Evolutionary conservation across 495 filamentous ascomycete species (phyloP), one percentile per base, ranked within the genome.

Genomic region (Penicillium salamii): DNA sequence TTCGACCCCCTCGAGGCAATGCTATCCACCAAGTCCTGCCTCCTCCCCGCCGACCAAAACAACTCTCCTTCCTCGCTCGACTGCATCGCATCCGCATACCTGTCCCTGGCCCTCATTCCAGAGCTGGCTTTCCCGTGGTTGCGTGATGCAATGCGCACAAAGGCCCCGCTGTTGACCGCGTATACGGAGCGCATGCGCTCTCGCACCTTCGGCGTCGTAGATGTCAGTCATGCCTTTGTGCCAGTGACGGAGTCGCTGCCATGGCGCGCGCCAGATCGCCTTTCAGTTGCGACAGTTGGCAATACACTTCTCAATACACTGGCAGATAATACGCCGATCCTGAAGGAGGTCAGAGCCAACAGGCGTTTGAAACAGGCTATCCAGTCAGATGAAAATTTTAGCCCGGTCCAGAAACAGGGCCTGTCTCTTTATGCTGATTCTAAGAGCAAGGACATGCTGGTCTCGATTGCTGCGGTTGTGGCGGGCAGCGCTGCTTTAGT

Each of bases 21-120:
- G 40, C 74, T 90, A 5, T 78, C 71, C 7, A 51, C 66, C n/a
- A 83, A 81, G 57, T 33, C 58, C 8, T 84, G 74, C 55, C 63
- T 87, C 14, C 69, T 91, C 1, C 69, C 70, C 6, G 17, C 47
- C 1, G 53, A 57, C 4, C 42, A 44, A 24, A 65, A 70, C 12
- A 59, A 67, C 0, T 53, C 61, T 3, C 75, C 81, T 4, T 78
- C 80, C n/a, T 83, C 75, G 40, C 65, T 90, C n/a, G 86, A 95
- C 67, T 95, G 88, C 61, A 57, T 95, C 20, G 84, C 80, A 1
- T 74, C 87, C 49, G 93, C 82, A 17, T 96, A 92, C 66, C 68
- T 97, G 34, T 77, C 81, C 7, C 65, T 97, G 34, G 86, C 87
- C 66, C 67, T 88, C 3, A 74, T 86, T 15, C 82, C 88, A 2